Conservation (phyloP, 257 asterid species). For the Nicotiana attenuata region DNA sequence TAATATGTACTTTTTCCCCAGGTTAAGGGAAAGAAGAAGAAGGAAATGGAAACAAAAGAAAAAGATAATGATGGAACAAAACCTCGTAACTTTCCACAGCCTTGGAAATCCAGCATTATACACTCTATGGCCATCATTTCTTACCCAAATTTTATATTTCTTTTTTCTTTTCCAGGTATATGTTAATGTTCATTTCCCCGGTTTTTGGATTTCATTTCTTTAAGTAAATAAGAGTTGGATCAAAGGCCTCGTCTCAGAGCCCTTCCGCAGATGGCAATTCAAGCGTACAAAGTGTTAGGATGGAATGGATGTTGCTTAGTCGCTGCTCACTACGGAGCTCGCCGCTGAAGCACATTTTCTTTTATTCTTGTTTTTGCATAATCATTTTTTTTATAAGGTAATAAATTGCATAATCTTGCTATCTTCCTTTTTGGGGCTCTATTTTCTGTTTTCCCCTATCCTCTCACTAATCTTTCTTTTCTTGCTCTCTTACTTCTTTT, state of each 20-base stretch:
- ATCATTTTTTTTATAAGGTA: too few relatives aligned
- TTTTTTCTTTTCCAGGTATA: background rate
- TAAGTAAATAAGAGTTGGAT: too few relatives aligned
- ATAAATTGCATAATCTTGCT: background rate
- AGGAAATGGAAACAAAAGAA: background rate
- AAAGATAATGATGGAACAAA: too few relatives aligned
- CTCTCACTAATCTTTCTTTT: background rate
- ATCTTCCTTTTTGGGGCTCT: background rate
- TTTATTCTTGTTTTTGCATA: too few relatives aligned
- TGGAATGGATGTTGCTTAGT: background rate
- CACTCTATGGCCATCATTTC: background rate
- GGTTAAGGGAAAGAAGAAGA: too few relatives aligned
- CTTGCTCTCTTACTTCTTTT: background rate
- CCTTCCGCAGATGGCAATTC: background rate
- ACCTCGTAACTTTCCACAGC: background rate
- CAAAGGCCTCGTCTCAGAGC: too few relatives aligned
- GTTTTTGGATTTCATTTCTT: too few relatives aligned
- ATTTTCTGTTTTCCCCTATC: background rate
- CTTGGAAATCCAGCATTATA: background rate
- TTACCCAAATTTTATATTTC: background rate
- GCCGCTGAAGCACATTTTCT: too few relatives aligned
- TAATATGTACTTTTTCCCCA: background rate
- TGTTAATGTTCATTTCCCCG: background rate
- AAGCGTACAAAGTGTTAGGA: background rate
- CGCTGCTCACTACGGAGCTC: background rate